Percentiles rank a stretch among this genome's conserved stretches.
Conservation (phyloP, 257 asterid genomes). For the Solanum tarapatanum region DNA sequence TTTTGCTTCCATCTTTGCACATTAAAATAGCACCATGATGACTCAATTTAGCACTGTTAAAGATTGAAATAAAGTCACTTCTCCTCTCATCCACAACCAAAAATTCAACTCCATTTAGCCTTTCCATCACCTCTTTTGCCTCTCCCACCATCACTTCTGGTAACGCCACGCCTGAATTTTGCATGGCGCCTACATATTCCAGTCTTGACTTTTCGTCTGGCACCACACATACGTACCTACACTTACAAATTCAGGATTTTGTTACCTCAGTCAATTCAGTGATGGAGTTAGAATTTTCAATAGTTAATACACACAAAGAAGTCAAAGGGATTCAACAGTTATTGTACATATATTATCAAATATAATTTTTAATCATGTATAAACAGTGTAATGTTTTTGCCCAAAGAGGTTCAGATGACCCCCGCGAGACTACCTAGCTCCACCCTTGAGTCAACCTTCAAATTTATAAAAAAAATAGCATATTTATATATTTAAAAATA, state of each 20-base stretch:
- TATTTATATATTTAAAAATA: neutral
- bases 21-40: constrained; percentile 21
- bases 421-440: neutral
- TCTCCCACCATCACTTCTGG: constrained; percentile 27
- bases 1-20: constrained; percentile 5
- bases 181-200: constrained; percentile 15
- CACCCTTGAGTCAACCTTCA: neutral
- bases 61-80: constrained; percentile 4
- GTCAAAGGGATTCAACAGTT: neutral
- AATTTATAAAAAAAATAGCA: neutral
- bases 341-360: neutral
- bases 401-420: neutral
- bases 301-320: neutral
- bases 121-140: constrained; percentile 12
- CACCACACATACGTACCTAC: neutral
- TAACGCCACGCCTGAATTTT: neutral
- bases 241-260: too few species aligned
- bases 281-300: neutral
- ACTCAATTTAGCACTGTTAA: constrained; percentile 12
- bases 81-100: constrained; percentile 15
- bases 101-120: constrained; percentile 17
- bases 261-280: neutral
- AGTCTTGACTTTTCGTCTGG: constrained; percentile 11
- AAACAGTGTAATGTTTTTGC: neutral
- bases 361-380: neutral